Base-by-base conservation (phyloP, 345 rosid genomes). In the Cardamine occulta region DNA sequence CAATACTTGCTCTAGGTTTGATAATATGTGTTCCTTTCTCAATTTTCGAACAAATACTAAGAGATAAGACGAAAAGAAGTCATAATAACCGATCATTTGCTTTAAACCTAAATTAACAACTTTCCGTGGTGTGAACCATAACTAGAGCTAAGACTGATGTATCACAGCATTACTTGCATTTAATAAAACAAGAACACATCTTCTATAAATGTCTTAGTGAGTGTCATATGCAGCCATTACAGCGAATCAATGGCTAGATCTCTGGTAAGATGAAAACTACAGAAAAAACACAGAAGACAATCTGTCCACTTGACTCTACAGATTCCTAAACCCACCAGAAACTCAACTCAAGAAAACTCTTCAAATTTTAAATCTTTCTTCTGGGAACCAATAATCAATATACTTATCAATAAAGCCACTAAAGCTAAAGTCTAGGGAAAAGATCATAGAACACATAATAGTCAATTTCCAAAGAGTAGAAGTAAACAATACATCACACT, bases 251-350 rank as follows among this genome's bases (percentile, higher is more conserved):
- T n/a, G 52, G 47, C 49, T 52, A 19, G 24, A 18, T 32, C 31
- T 49, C 26, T 23, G 52, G 39, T 68, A 40, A 56, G 37, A 40
- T 31, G 62, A 57, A n/a, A 15, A 58, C 17, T 29, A 29, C 17
- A 45, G 8, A 59, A 21, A 45, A 48, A 47, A 15, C 37, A 71
- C 28, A 59, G 75, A 52, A 70, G 23, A 31, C 45, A 70, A 58
- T 24, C 13, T 11, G 35, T 24, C 12, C 12, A 72, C 28, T 35
- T 48, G 56, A 34, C 13, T 34, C 32, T 14, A 7, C 4, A 70
- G 74, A 45, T 55, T 31, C 57, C 19, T 47, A 17, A 26, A 18
- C 7, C 56, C 56, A 14, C 55, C 7, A 31, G 13, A 31, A 45
- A 26, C 51, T 37, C 35, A 37, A 67, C 40, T 67, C 34, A 28